A percentile compares a stretch with the other conserved stretches of the same genome.
Evolutionary conservation across 768 basidiomycete genomes (phyloP).

Genomic region (Rhizopogon vinicolor): DNA sequence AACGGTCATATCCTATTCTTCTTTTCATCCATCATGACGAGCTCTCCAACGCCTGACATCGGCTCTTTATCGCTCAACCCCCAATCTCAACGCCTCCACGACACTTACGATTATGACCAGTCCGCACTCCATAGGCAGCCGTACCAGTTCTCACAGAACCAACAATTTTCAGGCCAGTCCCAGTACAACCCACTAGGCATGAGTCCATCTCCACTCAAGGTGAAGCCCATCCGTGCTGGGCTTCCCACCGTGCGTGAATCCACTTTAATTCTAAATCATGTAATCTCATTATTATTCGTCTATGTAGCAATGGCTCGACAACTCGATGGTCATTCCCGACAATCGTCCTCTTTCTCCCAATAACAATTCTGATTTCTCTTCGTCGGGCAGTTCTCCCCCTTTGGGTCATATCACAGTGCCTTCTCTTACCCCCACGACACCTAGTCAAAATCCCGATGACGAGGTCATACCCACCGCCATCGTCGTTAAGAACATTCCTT

Average conservation of each 20-base stretch:
- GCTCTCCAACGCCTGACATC: slow-evolving; percentile 72
- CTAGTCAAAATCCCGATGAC: slow-evolving; percentile 61
- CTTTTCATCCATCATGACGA: slow-evolving; percentile 58
- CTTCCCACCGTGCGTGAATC: slow-evolving; percentile 63
- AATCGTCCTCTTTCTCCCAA: slow-evolving; percentile 79
- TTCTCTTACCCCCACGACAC: slow-evolving; percentile 44
- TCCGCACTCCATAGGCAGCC: slow-evolving; percentile 48
- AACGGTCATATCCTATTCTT: slow-evolving; percentile 5
- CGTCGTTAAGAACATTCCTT: slow-evolving; percentile 99
- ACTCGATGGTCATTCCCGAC: slow-evolving; percentile 45
- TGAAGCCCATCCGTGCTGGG: slow-evolving; percentile 60
- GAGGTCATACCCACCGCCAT: slow-evolving; percentile 98
- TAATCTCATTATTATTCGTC: slow-evolving; percentile 16
- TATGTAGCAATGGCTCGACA: slow-evolving; percentile 84
- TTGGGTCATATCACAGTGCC: slow-evolving; percentile 37
- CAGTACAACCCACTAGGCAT: slow-evolving; percentile 49
- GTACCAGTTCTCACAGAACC: slow-evolving; percentile 69
- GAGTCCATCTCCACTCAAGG: slow-evolving; percentile 69
- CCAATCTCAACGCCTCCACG: slow-evolving; percentile 73
- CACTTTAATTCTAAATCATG: slow-evolving; percentile 9
- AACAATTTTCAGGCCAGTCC: slow-evolving; percentile 49
- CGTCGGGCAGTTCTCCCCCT: slow-evolving; percentile 80
- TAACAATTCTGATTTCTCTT: slow-evolving; percentile 87
- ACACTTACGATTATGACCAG: slow-evolving; percentile 81
- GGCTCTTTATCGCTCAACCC: slow-evolving; percentile 70